phyloP scores from a whole-genome alignment of 2,329 filamentous ascomycete species.

The Sporothrix humicola region DNA sequence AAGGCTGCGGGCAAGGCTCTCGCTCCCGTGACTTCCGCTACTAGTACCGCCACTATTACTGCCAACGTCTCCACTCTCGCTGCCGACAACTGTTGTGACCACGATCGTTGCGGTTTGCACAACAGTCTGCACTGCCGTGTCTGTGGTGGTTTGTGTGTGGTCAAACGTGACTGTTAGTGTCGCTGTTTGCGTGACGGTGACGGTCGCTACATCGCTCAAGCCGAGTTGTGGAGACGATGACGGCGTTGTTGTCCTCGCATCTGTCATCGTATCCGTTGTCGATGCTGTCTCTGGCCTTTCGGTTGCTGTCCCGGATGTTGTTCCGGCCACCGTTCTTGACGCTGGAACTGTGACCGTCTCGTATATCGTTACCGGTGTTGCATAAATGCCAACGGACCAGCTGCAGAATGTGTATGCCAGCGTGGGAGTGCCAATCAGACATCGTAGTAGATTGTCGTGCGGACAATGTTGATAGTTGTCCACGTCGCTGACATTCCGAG shows the following conservation, averaged over 20 bases:
- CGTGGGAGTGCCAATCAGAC: constrained; percentile 32
- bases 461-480: constrained; percentile 32
- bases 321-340: neutral
- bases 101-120: constrained; percentile 5
- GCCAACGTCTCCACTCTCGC: neutral
- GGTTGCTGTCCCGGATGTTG: neutral
- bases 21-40: neutral
- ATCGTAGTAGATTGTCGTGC: constrained; percentile 35
- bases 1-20: constrained; percentile 5
- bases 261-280: neutral
- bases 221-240: neutral
- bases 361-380: constrained; percentile 31
- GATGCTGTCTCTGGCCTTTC: neutral
- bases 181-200: constrained; percentile 30
- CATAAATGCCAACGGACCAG: constrained; percentile 34
- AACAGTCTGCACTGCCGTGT: constrained; percentile 14
- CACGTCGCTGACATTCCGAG: neutral
- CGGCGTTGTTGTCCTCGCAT: neutral
- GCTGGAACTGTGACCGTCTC: constrained; percentile 29
- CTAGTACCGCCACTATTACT: neutral
- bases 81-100: constrained; percentile 1
- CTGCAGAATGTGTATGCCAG: constrained; percentile 36
- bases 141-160: constrained; percentile 21
- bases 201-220: neutral
- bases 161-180: constrained; percentile 16